Conservation (phyloP, 1,139 yeast genomes). For the Ogataea hybrid region DNA sequence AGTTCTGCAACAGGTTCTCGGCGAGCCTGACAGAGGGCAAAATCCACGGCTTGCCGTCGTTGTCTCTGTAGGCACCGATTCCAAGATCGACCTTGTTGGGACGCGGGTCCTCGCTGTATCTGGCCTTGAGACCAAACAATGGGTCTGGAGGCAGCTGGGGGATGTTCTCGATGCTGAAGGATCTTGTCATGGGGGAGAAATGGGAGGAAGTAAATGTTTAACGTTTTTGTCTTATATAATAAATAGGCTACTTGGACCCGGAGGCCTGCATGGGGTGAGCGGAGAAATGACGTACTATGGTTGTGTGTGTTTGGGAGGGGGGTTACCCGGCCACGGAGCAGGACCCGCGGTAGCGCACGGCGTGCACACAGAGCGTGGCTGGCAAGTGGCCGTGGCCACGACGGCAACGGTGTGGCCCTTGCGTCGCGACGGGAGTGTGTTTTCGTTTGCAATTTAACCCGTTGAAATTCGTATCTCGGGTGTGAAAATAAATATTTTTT, state of each 20-base stretch:
- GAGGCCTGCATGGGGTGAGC: conserved; percentile 1
- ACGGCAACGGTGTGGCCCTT: too few relatives aligned
- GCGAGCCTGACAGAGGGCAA: conserved; percentile 80
- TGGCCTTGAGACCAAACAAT: conserved; percentile 78
- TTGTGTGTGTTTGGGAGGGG: too few relatives aligned
- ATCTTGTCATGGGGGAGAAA: conserved; percentile 13
- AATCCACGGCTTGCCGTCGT: conserved; percentile 91
- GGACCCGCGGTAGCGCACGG: not conserved
- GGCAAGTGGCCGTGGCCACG: not conserved
- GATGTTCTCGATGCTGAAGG: conserved; percentile 42
- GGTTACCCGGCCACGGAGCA: conserved; percentile 2
- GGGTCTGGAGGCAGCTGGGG: conserved; percentile 74
- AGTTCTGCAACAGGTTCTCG: conserved; percentile 53
- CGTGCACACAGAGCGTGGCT: not conserved
- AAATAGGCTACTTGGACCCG: not conserved
- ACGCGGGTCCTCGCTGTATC: conserved; percentile 64
- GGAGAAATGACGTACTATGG: conserved; percentile 3
- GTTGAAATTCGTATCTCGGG: too few relatives aligned
- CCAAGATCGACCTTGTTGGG: conserved; percentile 73
- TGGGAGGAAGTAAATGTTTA: not conserved
- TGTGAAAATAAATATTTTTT: not conserved
- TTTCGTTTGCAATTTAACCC: too few relatives aligned
- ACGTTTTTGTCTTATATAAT: not conserved
- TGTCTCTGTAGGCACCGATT: conserved; percentile 95
- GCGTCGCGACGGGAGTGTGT: too few relatives aligned